Evolutionary conservation across 192 early-diverging fungal species (phyloP).

Genomic region (Backusella macrospora): DNA sequence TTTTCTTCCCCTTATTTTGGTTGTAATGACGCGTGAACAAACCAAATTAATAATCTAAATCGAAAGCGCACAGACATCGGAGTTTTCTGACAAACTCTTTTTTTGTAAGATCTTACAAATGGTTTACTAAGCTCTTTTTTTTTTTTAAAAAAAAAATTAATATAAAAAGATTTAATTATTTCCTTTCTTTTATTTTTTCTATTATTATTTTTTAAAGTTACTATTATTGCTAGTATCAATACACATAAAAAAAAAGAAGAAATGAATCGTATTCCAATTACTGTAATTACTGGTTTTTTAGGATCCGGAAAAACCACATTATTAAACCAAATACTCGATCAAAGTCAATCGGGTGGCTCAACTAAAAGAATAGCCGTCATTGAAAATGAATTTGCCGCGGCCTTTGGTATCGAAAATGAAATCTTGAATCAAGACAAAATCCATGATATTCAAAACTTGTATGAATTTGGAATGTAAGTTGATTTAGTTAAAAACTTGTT

Average conservation of each 20-base stretch:
- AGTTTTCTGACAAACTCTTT: background rate
- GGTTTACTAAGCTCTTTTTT: background rate
- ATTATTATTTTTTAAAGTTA: background rate
- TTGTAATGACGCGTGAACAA: background rate
- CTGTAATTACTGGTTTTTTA: slow-evolving; percentile 67
- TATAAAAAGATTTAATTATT: slow-evolving; percentile 2
- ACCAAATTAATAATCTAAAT: slow-evolving; percentile 2
- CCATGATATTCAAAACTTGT: slow-evolving; percentile 59
- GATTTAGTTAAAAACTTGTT: background rate
- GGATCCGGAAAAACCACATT: slow-evolving; percentile 47
- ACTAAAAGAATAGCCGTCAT: slow-evolving; percentile 39
- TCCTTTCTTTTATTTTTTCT: background rate
- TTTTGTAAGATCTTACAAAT: slow-evolving; percentile 6
- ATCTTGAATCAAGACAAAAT: slow-evolving; percentile 45
- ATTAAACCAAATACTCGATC: slow-evolving; percentile 35
- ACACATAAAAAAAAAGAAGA: background rate
- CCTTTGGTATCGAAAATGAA: slow-evolving; percentile 39
- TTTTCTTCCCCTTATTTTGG: background rate
- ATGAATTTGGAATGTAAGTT: slow-evolving; percentile 42
- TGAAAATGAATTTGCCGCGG: slow-evolving; percentile 55
- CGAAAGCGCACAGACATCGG: slow-evolving; percentile 3
- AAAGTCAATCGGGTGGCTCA: background rate
- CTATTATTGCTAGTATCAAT: background rate
- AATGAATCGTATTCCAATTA: slow-evolving; percentile 51
- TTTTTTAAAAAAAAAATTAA: background rate